Base-by-base conservation (phyloP, 1,284 basidiomycete species). In the Mrakiaceae sp. region DNA sequence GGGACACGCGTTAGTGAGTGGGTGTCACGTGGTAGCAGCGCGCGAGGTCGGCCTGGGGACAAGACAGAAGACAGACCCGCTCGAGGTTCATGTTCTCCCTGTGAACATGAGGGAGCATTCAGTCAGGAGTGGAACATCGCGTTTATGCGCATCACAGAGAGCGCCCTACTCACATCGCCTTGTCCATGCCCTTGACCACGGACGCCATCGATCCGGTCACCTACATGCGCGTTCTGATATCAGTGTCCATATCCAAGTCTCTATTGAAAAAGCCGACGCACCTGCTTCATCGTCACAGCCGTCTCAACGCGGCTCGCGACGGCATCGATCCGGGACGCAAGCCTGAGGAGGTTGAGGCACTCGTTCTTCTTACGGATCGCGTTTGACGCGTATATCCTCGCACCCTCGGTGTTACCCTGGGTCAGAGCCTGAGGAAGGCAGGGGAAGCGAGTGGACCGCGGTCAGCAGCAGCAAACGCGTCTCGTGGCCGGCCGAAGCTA, bases 351-450 rank as follows among this genome's bases (percentile, higher is more conserved):
- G 75, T 98, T 98, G 69, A 99, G 79, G 0, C 87, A 79, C 76
- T 99, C 96, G 68, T 85, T 92, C 83, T 98, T 98, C 84, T 99
- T 99, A 63, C 96, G 83, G 73, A 99, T 99, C 55, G 96, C 91
- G 73, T 98, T 99, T 56, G 92, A 87, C 12, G 96, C 96, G 75
- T 98, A 98, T 81, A 99, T 98, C 66, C 90, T 84, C n/a, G 96
- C 96, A 56, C 95, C 93, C 68, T 99, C 96, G 59, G 83, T 90
- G 79, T 99, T 98, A 60, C 93, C 92, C 78, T 98, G 94, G 73
- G 91, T 87, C 6, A 98, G 81, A 5, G 96, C 96, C 94, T 98
- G 76, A 7, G 16, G 51, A 42, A 39, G 14, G 53, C 39, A 7
- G n/a, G 42, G 46, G 27, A 46, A 27, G 27, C 27, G 27, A 27